A percentile compares a stretch with the other conserved stretches of the same genome.
Conservation (phyloP, 2,329 filamentous ascomycete species). For the Colletotrichum chrysophilum region DNA sequence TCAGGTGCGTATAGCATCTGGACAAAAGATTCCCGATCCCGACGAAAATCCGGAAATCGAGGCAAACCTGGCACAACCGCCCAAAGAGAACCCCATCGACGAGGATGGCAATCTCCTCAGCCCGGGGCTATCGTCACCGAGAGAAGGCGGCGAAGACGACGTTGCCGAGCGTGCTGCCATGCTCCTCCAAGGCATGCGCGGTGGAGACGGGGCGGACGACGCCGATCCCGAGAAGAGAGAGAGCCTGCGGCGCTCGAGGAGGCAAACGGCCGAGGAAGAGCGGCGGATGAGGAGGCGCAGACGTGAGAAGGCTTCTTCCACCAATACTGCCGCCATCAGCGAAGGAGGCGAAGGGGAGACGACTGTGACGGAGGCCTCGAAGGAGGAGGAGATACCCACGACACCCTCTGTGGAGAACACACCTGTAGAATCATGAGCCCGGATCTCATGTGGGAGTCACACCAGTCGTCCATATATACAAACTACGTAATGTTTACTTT, state of each 20-base stretch:
- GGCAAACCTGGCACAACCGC: slow-evolving; percentile 37
- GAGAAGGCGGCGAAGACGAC: slow-evolving; percentile 66
- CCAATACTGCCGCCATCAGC: slow-evolving; percentile 28
- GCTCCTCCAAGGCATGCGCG: slow-evolving; percentile 82
- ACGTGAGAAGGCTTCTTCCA: slow-evolving; percentile 61
- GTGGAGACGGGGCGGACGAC: slow-evolving; percentile 63
- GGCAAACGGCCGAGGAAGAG: slow-evolving; percentile 83
- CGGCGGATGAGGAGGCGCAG: slow-evolving; percentile 70
- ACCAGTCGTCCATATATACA: slow-evolving; percentile 18
- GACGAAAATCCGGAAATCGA: slow-evolving; percentile 66
- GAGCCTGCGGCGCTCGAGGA: slow-evolving; percentile 62
- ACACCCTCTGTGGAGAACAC: slow-evolving; percentile 22
- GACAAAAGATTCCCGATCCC: slow-evolving; percentile 83
- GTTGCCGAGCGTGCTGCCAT: slow-evolving; percentile 85
- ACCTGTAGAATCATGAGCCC: slow-evolving; percentile 21
- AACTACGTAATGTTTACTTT: slow-evolving; percentile 25
- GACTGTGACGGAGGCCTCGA: slow-evolving; percentile 10
- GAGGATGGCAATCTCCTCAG: slow-evolving; percentile 59
- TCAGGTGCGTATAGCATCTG: slow-evolving; percentile 87
- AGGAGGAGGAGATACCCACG: slow-evolving; percentile 22
- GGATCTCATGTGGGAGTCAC: slow-evolving; percentile 5
- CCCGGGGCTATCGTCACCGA: slow-evolving; percentile 51
- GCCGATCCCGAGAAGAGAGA: slow-evolving; percentile 58
- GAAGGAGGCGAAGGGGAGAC: slow-evolving; percentile 19
- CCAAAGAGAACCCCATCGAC: slow-evolving; percentile 41